Evolutionary conservation across 805 yeast genomes (phyloP).

Genomic region (Candida namnaoensis): DNA sequence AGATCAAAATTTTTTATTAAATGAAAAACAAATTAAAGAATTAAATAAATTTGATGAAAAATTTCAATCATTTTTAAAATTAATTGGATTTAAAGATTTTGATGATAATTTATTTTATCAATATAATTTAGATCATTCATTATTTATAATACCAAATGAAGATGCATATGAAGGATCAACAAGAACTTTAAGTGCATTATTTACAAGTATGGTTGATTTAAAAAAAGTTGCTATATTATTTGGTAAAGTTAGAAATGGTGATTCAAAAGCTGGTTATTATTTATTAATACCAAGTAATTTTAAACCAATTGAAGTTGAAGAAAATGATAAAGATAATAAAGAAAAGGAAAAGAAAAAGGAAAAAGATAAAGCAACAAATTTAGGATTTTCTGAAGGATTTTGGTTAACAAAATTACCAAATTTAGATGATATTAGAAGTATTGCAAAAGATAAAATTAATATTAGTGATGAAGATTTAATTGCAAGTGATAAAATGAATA

Average conservation of each 20-base stretch:
- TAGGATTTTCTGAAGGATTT: conserved; percentile 59
- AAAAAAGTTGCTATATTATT: conserved; percentile 60
- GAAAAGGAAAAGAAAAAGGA: too few species aligned
- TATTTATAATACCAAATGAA: conserved; percentile 62
- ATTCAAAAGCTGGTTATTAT: conserved; percentile 35
- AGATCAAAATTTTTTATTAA: conserved; percentile 27
- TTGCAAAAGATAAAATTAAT: not conserved
- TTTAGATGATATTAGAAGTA: conserved; percentile 61
- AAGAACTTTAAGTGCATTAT: conserved; percentile 59
- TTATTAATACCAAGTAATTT: conserved; percentile 5
- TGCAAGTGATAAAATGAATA: conserved; percentile 2
- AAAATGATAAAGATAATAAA: too few species aligned
- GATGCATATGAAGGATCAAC: conserved; percentile 53
- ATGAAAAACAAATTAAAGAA: conserved; percentile 24
- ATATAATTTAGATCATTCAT: conserved; percentile 44
- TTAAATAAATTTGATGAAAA: conserved; percentile 24
- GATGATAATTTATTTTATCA: conserved; percentile 34
- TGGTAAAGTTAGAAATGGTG: conserved; percentile 48
- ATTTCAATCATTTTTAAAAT: conserved; percentile 41
- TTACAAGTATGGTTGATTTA: conserved; percentile 43
- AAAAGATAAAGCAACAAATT: too few species aligned
- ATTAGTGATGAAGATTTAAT: conserved; percentile 1
- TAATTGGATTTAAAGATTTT: conserved; percentile 58
- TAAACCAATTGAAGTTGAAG: too few species aligned
- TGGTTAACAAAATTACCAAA: conserved; percentile 63